A percentile compares a stretch with the other conserved stretches of the same genome.
Conservation (phyloP, 2,329 filamentous ascomycete genomes). For the Annulohypoxylon truncatum region DNA sequence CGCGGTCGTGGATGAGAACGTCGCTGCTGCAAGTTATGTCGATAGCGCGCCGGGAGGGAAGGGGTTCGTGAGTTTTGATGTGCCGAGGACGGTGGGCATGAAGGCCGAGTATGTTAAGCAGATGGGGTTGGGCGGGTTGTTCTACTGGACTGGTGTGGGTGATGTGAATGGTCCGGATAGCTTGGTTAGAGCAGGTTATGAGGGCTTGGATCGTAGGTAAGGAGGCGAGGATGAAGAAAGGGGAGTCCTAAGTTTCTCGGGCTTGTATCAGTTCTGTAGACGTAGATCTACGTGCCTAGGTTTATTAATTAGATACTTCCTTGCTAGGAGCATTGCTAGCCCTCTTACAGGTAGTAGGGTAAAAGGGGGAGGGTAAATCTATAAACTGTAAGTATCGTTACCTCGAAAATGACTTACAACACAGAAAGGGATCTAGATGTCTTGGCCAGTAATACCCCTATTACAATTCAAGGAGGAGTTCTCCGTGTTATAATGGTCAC, state of each 20-base stretch:
- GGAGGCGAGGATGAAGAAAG: neutral
- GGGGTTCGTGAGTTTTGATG: slow-evolving; percentile 74
- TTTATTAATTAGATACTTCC: neutral
- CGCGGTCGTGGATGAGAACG: slow-evolving; percentile 60
- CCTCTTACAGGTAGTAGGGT: neutral
- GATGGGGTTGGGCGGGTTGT: slow-evolving; percentile 69
- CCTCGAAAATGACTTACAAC: neutral
- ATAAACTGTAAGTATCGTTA: neutral
- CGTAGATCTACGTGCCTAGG: neutral
- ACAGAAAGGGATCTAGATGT: neutral
- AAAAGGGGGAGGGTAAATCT: neutral
- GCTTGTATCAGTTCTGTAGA: neutral
- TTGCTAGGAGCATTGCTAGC: neutral
- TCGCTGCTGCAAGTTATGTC: slow-evolving; percentile 69
- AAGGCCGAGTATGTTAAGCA: slow-evolving; percentile 71
- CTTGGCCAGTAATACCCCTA: too few species aligned
- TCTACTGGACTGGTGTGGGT: slow-evolving; percentile 75
- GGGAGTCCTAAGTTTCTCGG: neutral
- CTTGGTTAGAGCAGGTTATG: slow-evolving; percentile 69
- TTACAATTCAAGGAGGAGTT: too few species aligned
- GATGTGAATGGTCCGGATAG: slow-evolving; percentile 67
- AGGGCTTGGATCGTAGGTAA: slow-evolving; percentile 57
- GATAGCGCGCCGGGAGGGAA: slow-evolving; percentile 49
- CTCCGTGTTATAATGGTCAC: neutral
- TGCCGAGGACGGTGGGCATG: slow-evolving; percentile 67